phyloP scores from a whole-genome alignment of 805 yeast species.

The Candida xiaguanensis region DNA sequence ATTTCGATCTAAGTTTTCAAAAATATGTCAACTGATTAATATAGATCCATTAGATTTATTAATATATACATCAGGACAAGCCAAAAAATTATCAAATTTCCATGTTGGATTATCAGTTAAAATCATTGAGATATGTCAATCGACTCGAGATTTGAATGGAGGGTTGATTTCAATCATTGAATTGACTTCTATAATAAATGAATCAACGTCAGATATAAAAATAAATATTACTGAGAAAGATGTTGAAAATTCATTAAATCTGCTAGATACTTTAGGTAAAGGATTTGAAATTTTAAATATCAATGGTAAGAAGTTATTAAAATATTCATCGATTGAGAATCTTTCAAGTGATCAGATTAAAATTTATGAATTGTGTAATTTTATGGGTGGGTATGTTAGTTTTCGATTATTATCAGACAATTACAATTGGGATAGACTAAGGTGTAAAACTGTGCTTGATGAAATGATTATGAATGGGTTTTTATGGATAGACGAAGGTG shows the following conservation, averaged over 20 bases:
- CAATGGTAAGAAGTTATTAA: conserved; percentile 52
- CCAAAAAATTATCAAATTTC: conserved; percentile 46
- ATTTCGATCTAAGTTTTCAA: conserved; percentile 67
- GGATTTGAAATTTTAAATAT: conserved; percentile 65
- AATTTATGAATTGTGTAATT: conserved; percentile 72
- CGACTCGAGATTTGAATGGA: conserved; percentile 71
- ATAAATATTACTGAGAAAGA: conserved; percentile 45
- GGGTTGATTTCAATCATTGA: conserved; percentile 67
- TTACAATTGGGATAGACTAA: conserved; percentile 63
- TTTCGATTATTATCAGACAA: conserved; percentile 65
- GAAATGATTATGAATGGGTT: conserved; percentile 81
- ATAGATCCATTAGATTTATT: conserved; percentile 66
- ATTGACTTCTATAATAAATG: conserved; percentile 25
- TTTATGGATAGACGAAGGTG: conserved; percentile 76
- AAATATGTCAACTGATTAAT: conserved; percentile 76
- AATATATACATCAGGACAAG: conserved; percentile 16
- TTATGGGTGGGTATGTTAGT: conserved; percentile 70
- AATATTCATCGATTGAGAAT: conserved; percentile 26
- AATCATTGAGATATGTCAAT: conserved; percentile 71
- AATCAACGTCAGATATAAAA: conserved; percentile 19
- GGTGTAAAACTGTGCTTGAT: conserved; percentile 62
- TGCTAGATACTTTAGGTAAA: conserved; percentile 57
- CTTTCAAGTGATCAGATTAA: conserved; percentile 58
- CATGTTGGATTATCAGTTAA: conserved; percentile 67
- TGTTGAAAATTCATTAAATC: conserved; percentile 49